These are phyloP conservation scores for Botryotinia narcissicola DNA, from an alignment of 2,329 filamentous ascomycete species.

Conservation along the genomic window DNA sequence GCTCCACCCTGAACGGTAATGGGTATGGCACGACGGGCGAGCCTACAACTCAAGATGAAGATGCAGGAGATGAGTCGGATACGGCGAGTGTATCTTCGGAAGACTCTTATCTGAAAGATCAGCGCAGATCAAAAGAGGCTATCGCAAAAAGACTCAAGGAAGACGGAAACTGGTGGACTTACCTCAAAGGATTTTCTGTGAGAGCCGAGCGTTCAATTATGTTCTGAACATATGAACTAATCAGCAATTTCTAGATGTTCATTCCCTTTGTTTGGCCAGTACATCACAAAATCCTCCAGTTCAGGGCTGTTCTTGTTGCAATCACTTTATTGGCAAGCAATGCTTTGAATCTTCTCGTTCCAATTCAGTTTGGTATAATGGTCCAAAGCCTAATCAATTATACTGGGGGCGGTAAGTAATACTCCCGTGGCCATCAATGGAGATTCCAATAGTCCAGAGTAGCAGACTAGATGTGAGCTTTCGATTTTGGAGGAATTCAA, in stretches of 20 bases:
- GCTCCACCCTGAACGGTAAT: conserved; percentile 27
- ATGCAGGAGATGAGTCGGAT: conserved; percentile 21
- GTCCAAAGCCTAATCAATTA: conserved; percentile 64
- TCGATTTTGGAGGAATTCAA: not conserved
- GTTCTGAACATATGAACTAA: conserved; percentile 3
- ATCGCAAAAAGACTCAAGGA: conserved; percentile 69
- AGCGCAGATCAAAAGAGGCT: conserved; percentile 54
- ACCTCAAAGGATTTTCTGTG: conserved; percentile 68
- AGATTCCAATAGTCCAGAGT: not conserved
- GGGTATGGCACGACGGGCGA: conserved; percentile 34
- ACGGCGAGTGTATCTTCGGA: conserved; percentile 44
- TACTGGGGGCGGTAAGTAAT: conserved; percentile 26
- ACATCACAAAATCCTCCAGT: conserved; percentile 62
- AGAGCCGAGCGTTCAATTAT: conserved; percentile 19
- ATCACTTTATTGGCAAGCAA: conserved; percentile 69
- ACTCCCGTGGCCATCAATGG: not conserved
- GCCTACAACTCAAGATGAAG: conserved; percentile 25
- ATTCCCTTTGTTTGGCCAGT: conserved; percentile 78
- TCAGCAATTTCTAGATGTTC: conserved; percentile 53
- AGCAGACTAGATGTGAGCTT: not conserved
- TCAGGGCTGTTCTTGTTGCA: conserved; percentile 64
- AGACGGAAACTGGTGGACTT: conserved; percentile 74
- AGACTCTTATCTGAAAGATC: conserved; percentile 52
- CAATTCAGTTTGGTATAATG: conserved; percentile 78
- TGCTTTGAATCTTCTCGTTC: conserved; percentile 71